phyloP scores from a whole-genome alignment of 2,329 filamentous ascomycete species.

The Akanthomyces muscarius region DNA sequence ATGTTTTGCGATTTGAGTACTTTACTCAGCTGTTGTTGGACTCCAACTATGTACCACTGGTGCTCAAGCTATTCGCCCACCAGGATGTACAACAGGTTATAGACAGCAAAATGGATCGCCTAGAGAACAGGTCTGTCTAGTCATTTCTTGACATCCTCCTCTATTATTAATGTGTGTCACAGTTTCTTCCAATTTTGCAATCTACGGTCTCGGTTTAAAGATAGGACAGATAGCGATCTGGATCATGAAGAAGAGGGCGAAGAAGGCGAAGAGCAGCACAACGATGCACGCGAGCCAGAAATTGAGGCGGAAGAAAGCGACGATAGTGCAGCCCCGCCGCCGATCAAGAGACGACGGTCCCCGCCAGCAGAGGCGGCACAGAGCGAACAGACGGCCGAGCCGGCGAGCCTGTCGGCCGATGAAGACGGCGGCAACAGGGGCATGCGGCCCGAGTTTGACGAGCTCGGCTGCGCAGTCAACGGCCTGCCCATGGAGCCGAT shows the following conservation, averaged over 20 bases:
- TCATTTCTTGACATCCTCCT: background rate
- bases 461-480: constrained; percentile 75
- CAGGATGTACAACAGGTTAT: constrained; percentile 90
- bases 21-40: constrained; percentile 89
- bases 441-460: constrained; percentile 66
- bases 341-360: constrained; percentile 62
- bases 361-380: constrained; percentile 28
- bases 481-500: constrained; percentile 71
- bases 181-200: constrained; percentile 94
- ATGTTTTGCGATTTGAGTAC: constrained; percentile 94
- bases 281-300: constrained; percentile 32
- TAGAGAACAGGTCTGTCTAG: constrained; percentile 66
- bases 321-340: constrained; percentile 79
- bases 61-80: constrained; percentile 89
- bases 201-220: constrained; percentile 52
- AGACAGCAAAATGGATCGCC: constrained; percentile 76
- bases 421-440: constrained; percentile 28
- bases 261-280: constrained; percentile 20
- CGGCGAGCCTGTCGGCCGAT: constrained; percentile 22
- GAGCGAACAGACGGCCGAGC: constrained; percentile 24
- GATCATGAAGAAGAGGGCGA: constrained; percentile 24
- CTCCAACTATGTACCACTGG: constrained; percentile 88
- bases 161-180: constrained; percentile 20
- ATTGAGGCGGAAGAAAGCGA: constrained; percentile 49
- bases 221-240: constrained; percentile 29